A percentile compares a stretch with the other conserved stretches of the same genome.
Evolutionary conservation across 768 basidiomycete species (phyloP).

Genomic region (Boletus pseudopeckii): DNA sequence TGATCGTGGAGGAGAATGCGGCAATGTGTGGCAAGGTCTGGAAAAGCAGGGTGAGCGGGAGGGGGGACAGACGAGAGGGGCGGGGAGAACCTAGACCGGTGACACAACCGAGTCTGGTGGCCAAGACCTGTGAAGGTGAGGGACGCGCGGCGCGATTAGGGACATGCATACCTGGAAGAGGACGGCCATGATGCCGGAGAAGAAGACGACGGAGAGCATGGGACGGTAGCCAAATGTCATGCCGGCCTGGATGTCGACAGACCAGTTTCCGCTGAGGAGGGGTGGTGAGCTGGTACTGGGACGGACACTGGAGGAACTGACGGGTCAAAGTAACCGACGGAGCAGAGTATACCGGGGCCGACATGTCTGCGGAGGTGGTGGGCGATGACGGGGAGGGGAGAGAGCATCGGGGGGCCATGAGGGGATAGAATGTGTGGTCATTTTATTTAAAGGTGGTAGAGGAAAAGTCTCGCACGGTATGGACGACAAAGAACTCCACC

Average conservation of each 20-base stretch:
- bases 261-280: slow-evolving; percentile 38
- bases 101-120: slow-evolving; percentile 41
- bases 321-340: slow-evolving; percentile 39
- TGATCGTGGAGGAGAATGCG: slow-evolving; percentile 46
- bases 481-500: slow-evolving; percentile 66
- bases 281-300: background rate
- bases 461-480: slow-evolving; percentile 25
- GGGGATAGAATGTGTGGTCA: too few species aligned
- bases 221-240: slow-evolving; percentile 42
- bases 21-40: slow-evolving; percentile 48
- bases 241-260: slow-evolving; percentile 43
- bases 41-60: background rate
- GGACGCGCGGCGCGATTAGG: background rate
- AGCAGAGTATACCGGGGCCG: slow-evolving; percentile 39
- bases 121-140: slow-evolving; percentile 27
- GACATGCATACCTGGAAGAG: slow-evolving; percentile 35
- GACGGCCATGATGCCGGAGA: slow-evolving; percentile 44
- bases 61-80: too few species aligned
- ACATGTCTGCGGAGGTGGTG: slow-evolving; percentile 34
- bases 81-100: slow-evolving; percentile 23
- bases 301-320: background rate
- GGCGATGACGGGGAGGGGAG: background rate
- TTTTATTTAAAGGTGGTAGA: too few species aligned
- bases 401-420: background rate
- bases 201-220: slow-evolving; percentile 44